Percentiles rank a stretch among this genome's conserved stretches.
phyloP scores from a whole-genome alignment of 495 filamentous ascomycete genomes.

The Apodospora peruviana region DNA sequence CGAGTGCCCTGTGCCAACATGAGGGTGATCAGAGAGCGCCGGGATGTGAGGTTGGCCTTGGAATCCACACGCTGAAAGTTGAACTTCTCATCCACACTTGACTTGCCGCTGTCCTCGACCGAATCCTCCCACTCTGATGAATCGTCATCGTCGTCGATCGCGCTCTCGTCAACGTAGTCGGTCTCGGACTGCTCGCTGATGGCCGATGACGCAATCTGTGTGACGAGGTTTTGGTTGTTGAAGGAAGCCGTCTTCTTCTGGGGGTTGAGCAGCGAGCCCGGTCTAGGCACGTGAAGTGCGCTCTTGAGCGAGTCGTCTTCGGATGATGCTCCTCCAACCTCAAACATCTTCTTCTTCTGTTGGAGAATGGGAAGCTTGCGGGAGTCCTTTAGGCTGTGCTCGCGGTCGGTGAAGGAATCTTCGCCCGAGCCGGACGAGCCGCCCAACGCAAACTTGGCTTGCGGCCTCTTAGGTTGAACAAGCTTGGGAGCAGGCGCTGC shows the following conservation, averaged over 20 bases:
- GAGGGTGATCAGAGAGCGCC: constrained; percentile 82
- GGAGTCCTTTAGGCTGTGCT: constrained; percentile 40
- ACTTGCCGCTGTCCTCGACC: constrained; percentile 76
- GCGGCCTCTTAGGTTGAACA: constrained; percentile 44
- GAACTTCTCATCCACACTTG: constrained; percentile 70
- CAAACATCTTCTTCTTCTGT: constrained; percentile 69
- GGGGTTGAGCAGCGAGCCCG: constrained; percentile 37
- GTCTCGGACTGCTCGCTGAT: constrained; percentile 69
- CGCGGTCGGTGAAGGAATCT: constrained; percentile 36
- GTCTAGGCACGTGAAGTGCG: constrained; percentile 47
- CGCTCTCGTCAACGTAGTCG: constrained; percentile 67
- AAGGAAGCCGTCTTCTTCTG: constrained; percentile 82
- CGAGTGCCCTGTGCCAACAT: constrained; percentile 68
- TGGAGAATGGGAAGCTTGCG: constrained; percentile 46
- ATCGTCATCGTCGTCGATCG: constrained; percentile 84
- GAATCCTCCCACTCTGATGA: constrained; percentile 91
- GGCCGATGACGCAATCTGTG: constrained; percentile 52
- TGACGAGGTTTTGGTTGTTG: constrained; percentile 67
- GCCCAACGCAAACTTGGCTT: constrained; percentile 50
- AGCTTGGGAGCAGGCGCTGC: constrained; percentile 43
- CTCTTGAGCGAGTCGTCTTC: constrained; percentile 77
- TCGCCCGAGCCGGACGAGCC: constrained; percentile 44
- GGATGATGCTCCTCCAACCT: constrained; percentile 76
- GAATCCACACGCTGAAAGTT: constrained; percentile 91
- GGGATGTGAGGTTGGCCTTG: constrained; percentile 74